Evolutionary conservation across 2,329 filamentous ascomycete species (phyloP).

Genomic region (Lecanicillium sp.): DNA sequence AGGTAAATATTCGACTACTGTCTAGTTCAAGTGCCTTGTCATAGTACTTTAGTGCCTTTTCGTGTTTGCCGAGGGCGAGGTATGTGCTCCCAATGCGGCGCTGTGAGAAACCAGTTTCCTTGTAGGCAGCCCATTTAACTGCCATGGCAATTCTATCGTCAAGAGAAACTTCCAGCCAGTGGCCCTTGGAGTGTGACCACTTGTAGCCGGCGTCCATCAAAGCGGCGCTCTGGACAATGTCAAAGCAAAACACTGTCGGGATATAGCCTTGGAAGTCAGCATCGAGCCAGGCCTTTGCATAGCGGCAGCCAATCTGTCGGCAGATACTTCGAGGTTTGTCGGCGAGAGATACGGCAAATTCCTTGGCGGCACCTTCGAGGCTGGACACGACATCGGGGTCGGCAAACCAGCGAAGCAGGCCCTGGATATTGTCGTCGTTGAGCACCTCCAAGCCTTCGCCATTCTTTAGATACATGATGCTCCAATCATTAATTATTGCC

Average conservation of each 20-base stretch:
- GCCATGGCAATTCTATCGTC: conserved; percentile 27
- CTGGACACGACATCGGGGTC: conserved; percentile 13
- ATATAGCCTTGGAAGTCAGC: conserved; percentile 26
- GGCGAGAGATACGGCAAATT: conserved; percentile 21
- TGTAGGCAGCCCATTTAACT: conserved; percentile 26
- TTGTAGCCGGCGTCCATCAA: conserved; percentile 29
- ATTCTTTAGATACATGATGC: conserved; percentile 29
- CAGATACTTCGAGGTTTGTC: conserved; percentile 22
- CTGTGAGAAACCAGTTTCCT: conserved; percentile 28
- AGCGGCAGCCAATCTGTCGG: conserved; percentile 29
- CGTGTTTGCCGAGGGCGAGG: conserved; percentile 26
- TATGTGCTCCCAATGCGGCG: conserved; percentile 32
- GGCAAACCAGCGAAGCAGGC: conserved; percentile 20
- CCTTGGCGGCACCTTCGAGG: conserved; percentile 11
- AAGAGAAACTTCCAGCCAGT: conserved; percentile 28
- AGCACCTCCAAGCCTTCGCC: conserved; percentile 34
- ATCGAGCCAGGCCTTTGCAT: conserved; percentile 30
- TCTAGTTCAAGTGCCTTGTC: conserved; percentile 27
- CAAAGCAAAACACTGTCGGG: conserved; percentile 33
- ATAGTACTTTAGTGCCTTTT: conserved; percentile 26
- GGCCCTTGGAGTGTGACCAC: conserved; percentile 26
- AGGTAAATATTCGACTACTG: conserved; percentile 28
- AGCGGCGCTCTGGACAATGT: conserved; percentile 33
- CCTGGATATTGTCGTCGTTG: conserved; percentile 29
- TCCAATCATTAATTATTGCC: conserved; percentile 30